A percentile compares a stretch with the other conserved stretches of the same genome.
Conservation (phyloP, 2,329 filamentous ascomycete species). For the Penicillium sp. region DNA sequence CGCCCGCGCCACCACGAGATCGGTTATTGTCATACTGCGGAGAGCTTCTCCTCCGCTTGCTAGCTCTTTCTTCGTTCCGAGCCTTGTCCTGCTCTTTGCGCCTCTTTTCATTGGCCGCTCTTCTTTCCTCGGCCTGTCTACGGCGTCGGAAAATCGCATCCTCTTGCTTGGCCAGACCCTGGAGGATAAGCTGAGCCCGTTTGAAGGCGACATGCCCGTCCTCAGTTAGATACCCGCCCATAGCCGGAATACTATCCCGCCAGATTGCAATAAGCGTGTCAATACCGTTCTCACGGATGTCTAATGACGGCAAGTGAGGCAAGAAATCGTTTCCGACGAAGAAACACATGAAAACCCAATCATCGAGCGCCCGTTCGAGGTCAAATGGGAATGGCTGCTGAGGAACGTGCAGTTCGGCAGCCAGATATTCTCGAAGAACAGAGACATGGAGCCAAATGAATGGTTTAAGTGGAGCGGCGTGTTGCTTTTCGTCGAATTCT, state of each 20-base stretch:
- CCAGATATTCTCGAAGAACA: slow-evolving; percentile 87
- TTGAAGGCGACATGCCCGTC: slow-evolving; percentile 88
- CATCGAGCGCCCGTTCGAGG: slow-evolving; percentile 88
- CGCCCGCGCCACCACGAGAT: slow-evolving; percentile 22
- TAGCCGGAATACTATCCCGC: slow-evolving; percentile 83
- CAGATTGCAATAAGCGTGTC: slow-evolving; percentile 96
- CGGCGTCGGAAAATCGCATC: slow-evolving; percentile 88
- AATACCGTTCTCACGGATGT: slow-evolving; percentile 96
- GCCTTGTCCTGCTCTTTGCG: slow-evolving; percentile 68
- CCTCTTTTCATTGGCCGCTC: slow-evolving; percentile 74
- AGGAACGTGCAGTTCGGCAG: slow-evolving; percentile 80
- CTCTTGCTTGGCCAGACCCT: slow-evolving; percentile 87
- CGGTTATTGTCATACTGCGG: slow-evolving; percentile 40
- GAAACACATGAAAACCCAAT: slow-evolving; percentile 99
- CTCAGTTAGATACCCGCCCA: slow-evolving; percentile 95
- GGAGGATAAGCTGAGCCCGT: slow-evolving; percentile 81
- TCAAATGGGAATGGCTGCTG: slow-evolving; percentile 85
- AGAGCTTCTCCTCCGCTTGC: slow-evolving; percentile 46
- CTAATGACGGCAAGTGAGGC: slow-evolving; percentile 92
- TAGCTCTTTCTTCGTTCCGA: slow-evolving; percentile 46
- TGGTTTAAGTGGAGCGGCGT: slow-evolving; percentile 70
- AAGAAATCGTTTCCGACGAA: slow-evolving; percentile 99
- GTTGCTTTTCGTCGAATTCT: slow-evolving; percentile 79
- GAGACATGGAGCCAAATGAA: slow-evolving; percentile 98
- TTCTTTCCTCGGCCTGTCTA: slow-evolving; percentile 79